Evolutionary conservation across 2,329 filamentous ascomycete species (phyloP), one percentile per base, ranked within the genome.

Genomic region (Emericellopsis atlantica): DNA sequence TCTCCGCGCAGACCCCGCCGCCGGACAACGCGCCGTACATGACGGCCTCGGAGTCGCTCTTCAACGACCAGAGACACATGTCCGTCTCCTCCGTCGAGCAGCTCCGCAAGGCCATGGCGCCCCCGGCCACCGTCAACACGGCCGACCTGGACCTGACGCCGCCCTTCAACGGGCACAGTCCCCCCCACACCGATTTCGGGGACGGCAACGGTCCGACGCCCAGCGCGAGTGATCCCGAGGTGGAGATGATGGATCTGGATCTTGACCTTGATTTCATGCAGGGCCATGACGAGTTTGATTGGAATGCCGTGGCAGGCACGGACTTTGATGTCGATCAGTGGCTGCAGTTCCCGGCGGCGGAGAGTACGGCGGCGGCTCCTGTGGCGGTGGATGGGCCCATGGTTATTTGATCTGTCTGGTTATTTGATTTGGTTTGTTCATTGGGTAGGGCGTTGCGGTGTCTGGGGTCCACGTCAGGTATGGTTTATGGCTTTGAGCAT

Each of bases 261-360:
- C 59, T 70, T 37, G 66, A 69, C 38, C 59, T 70, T 37, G 66
- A 72, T 49, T 65, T 71, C 37, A 58, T 64, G 49, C 59, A 64
- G 40, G 62, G 60, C 24, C 62, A 66, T 39, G 66, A 67, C 36
- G 67, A 68, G 40, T 70, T 74, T 42, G 70, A 74, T 46, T 75
- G 70, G 70, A 69, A 70, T 46, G 65, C 66, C 16, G 58, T 72
- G 4, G 60, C 68, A 14, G 69, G 65, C 6, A 66, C 69, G 8
- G 71, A 73, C 45, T 67, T 76, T 44, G 72, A 77, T 42, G 71
- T 76, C 40, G 71, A 75, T 43, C 70, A 76, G 48, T 77, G 71
- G 69, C 60, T 77, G 18, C 69, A 76, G 44, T 77, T 74, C 45
- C 72, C 71, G 26, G 26, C 26, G 4, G 26, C 26, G 8, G 26